These are phyloP conservation scores for Penicilliopsis zonata DNA, from an alignment of 495 filamentous ascomycete species.

Conservation along the genomic window DNA sequence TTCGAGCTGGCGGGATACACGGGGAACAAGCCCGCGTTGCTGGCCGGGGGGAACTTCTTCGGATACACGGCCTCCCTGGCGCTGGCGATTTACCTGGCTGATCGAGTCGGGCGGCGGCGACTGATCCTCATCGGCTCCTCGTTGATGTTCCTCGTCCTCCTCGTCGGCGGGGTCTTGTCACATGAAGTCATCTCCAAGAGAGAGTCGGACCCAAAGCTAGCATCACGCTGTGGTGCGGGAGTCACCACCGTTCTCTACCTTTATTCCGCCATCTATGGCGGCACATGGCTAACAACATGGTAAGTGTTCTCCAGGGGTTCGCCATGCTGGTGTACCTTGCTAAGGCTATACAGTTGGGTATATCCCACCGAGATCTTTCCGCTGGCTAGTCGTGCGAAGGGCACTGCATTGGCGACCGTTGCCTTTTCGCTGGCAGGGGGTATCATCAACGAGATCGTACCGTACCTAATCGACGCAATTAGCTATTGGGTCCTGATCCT, in stretches of 20 bases:
- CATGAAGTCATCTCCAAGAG: conserved; percentile 6
- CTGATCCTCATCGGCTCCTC: conserved; percentile 9
- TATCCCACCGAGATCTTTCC: conserved; percentile 48
- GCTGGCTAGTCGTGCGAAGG: conserved; percentile 37
- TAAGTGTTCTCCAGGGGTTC: conserved; percentile 26
- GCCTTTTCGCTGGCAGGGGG: conserved; percentile 37
- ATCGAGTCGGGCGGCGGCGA: conserved; percentile 9
- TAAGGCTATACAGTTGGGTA: conserved; percentile 31
- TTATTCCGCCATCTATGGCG: conserved; percentile 33
- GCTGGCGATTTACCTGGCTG: conserved; percentile 18
- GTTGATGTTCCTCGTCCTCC: conserved; percentile 8
- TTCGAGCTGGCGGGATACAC: conserved; percentile 19
- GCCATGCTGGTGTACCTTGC: conserved; percentile 23
- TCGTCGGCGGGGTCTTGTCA: conserved; percentile 9
- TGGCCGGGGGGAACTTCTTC: conserved; percentile 35
- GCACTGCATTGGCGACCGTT: conserved; percentile 38
- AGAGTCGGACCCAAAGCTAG: conserved; percentile 2
- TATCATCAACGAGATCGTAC: conserved; percentile 28
- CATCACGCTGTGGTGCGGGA: conserved; percentile 11
- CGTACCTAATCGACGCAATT: conserved; percentile 28
- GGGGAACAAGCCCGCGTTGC: conserved; percentile 23
- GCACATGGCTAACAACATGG: conserved; percentile 34
- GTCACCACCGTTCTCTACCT: conserved; percentile 32
- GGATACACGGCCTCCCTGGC: conserved; percentile 32
- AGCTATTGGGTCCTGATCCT: conserved; percentile 32